Conservation (phyloP, 495 filamentous ascomycete species). For the Penicillium tannophilum region DNA sequence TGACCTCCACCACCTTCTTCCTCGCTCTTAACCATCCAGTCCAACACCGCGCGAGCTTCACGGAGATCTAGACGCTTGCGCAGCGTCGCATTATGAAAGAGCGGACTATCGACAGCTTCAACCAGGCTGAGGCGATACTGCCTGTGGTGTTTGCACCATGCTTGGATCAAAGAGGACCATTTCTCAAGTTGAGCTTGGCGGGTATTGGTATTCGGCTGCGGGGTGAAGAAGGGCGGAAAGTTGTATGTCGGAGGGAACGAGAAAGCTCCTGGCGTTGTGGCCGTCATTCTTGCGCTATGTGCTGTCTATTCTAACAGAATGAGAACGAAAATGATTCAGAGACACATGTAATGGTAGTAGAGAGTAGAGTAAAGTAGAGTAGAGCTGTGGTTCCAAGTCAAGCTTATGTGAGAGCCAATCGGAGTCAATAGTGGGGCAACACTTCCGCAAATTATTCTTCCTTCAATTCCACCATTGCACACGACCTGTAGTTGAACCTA, state of each 20-base stretch:
- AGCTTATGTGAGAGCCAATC: constrained; percentile 19
- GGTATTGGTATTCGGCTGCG: constrained; percentile 75
- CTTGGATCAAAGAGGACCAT: constrained; percentile 83
- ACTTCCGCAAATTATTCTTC: constrained; percentile 25
- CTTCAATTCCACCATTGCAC: constrained; percentile 5
- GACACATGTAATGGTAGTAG: constrained; percentile 5
- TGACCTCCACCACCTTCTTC: constrained; percentile 58
- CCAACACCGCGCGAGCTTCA: constrained; percentile 69
- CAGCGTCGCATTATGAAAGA: constrained; percentile 58
- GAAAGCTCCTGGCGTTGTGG: constrained; percentile 31
- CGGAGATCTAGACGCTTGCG: constrained; percentile 57
- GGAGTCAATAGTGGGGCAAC: constrained; percentile 17
- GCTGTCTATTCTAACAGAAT: not conserved
- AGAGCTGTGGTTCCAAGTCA: not conserved
- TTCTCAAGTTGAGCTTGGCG: constrained; percentile 74
- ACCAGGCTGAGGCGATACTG: constrained; percentile 70
- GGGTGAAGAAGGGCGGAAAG: constrained; percentile 61
- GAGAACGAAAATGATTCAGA: not conserved
- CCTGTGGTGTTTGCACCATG: constrained; percentile 78
- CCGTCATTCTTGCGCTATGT: constrained; percentile 5
- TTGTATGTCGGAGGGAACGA: constrained; percentile 48
- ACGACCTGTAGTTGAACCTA: not conserved
- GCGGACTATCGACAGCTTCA: constrained; percentile 58
- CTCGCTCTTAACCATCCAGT: constrained; percentile 68
- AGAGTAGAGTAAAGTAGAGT: not conserved